Evolutionary conservation across 495 filamentous ascomycete species (phyloP).

Genomic region (Aspergillus bertholletiae): DNA sequence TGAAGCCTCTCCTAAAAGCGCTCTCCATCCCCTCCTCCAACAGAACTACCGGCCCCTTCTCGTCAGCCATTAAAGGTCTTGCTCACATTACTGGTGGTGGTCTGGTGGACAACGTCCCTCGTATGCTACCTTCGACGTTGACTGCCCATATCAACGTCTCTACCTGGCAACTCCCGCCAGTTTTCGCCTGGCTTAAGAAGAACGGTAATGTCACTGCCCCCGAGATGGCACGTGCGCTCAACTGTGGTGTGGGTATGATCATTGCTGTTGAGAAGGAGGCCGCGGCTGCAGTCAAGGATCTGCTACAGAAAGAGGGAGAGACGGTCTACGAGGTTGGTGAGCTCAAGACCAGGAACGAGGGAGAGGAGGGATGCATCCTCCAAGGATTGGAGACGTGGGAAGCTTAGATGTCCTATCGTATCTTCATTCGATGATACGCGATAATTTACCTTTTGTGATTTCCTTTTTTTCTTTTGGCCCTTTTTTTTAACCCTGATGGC

Average conservation of each 20-base stretch:
- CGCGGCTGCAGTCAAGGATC: slow-evolving; percentile 45
- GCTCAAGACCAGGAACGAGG: slow-evolving; percentile 49
- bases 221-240: slow-evolving; percentile 92
- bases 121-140: slow-evolving; percentile 78
- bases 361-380: slow-evolving; percentile 64
- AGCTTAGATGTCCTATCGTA: slow-evolving; percentile 18
- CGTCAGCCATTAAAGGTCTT: slow-evolving; percentile 85
- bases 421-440: not conserved
- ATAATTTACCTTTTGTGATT: not conserved
- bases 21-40: slow-evolving; percentile 28
- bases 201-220: slow-evolving; percentile 64
- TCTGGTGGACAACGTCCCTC: slow-evolving; percentile 84
- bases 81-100: slow-evolving; percentile 96
- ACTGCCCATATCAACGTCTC: slow-evolving; percentile 72
- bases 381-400: slow-evolving; percentile 69
- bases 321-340: slow-evolving; percentile 71
- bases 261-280: slow-evolving; percentile 64
- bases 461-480: not conserved
- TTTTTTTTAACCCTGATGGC: not conserved
- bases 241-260: slow-evolving; percentile 91
- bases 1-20: slow-evolving; percentile 64
- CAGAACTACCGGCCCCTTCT: slow-evolving; percentile 46
- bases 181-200: slow-evolving; percentile 81
- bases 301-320: slow-evolving; percentile 66
- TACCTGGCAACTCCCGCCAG: slow-evolving; percentile 65